These are phyloP conservation scores for Colletotrichum camelliae DNA, from an alignment of 2,329 filamentous ascomycete species.

Conservation along the genomic window DNA sequence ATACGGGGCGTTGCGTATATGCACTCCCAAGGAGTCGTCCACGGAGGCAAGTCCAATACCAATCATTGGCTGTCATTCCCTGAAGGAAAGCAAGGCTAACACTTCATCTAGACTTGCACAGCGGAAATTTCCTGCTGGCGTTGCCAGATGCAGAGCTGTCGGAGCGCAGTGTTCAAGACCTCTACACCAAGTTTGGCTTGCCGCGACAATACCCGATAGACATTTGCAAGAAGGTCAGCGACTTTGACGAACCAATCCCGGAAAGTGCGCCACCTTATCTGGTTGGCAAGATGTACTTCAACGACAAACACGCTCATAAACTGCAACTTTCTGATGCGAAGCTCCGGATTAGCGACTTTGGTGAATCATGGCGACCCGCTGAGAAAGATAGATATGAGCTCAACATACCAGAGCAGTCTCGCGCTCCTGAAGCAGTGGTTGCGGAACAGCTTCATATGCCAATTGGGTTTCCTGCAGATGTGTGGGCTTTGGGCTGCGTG, in stretches of 20 bases:
- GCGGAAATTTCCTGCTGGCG: not conserved
- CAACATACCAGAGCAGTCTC: not conserved
- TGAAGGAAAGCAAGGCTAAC: too few species aligned
- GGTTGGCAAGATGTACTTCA: not conserved
- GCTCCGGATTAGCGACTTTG: not conserved
- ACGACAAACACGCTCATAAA: not conserved
- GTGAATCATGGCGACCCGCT: not conserved
- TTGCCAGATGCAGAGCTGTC: fast-evolving
- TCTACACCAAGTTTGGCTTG: not conserved
- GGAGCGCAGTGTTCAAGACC: not conserved
- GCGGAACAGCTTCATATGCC: fast-evolving
- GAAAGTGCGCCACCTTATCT: not conserved
- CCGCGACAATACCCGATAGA: not conserved
- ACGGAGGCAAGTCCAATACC: too few species aligned
- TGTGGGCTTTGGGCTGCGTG: not conserved
- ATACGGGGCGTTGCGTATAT: not conserved
- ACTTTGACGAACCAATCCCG: not conserved
- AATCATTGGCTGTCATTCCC: too few species aligned
- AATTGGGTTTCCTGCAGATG: not conserved
- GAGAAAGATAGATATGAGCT: not conserved
- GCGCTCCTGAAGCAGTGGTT: not conserved
- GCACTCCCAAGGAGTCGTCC: not conserved
- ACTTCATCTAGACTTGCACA: not conserved
- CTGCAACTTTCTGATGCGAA: not conserved
- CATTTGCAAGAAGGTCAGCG: not conserved